These are phyloP conservation scores for Phyllosticta capitalensis DNA, from an alignment of 2,329 filamentous ascomycete species.

Conservation along the genomic window DNA sequence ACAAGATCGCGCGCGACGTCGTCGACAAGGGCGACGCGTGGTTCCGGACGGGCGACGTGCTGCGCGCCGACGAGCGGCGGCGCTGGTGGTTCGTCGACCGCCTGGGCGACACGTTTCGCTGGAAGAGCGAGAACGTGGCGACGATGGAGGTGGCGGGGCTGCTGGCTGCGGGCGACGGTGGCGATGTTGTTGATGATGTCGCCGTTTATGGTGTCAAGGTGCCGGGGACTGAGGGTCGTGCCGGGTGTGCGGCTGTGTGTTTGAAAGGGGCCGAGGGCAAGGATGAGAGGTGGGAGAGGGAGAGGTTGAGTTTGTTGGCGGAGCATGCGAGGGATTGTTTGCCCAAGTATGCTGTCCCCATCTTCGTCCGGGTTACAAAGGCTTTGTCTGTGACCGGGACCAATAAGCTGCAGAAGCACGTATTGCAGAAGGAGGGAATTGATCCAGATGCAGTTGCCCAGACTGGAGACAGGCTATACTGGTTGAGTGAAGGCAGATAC, in stretches of 20 bases:
- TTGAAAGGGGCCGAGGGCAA: background rate
- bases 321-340: conserved; percentile 47
- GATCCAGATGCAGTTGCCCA: conserved; percentile 43
- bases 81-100: conserved; percentile 42
- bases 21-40: conserved; percentile 40
- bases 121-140: conserved; percentile 42
- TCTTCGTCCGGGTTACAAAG: conserved; percentile 58
- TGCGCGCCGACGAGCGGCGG: conserved; percentile 34
- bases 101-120: conserved; percentile 41
- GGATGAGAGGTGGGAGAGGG: background rate
- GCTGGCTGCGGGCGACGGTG: conserved; percentile 28
- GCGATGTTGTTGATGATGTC: conserved; percentile 35
- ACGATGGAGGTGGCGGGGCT: conserved; percentile 39
- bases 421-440: conserved; percentile 57
- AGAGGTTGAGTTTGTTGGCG: background rate
- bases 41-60: conserved; percentile 40
- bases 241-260: conserved; percentile 40
- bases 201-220: conserved; percentile 42
- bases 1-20: conserved; percentile 40
- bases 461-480: conserved; percentile 17
- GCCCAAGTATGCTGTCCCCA: conserved; percentile 64
- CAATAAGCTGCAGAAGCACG: conserved; percentile 72
- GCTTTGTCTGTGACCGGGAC: conserved; percentile 57
- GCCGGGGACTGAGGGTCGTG: conserved; percentile 41
- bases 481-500: conserved; percentile 6